phyloP scores from a whole-genome alignment of 176 grass and related monocot species.

The Musa schizocarpa region DNA sequence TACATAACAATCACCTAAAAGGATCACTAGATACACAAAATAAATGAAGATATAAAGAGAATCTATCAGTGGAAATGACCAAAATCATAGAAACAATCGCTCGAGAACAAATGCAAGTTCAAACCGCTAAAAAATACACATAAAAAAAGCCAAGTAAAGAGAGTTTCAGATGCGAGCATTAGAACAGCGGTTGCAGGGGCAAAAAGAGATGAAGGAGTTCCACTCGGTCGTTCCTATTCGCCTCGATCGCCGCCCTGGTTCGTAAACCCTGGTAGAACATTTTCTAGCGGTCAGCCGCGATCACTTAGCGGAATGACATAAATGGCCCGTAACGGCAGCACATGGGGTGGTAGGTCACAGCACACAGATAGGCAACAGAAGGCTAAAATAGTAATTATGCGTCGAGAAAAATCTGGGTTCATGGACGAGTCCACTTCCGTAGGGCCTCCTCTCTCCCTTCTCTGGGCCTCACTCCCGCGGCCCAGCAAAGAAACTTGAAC shows the following conservation, averaged over 20 bases:
- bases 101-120: no score
- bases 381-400: no score
- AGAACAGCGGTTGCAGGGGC: no score
- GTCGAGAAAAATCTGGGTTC: no score
- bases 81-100: not conserved
- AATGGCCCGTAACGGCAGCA: not conserved
- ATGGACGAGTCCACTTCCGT: no score
- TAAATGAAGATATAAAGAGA: not conserved
- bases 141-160: not conserved
- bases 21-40: slow-evolving; percentile 16
- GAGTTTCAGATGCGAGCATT: not conserved
- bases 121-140: not conserved
- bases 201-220: not conserved
- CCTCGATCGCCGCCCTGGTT: not conserved
- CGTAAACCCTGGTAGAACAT: not conserved
- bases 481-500: no score
- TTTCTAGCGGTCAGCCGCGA: not conserved
- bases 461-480: no score
- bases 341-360: no score
- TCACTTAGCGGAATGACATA: not conserved
- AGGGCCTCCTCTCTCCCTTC: no score
- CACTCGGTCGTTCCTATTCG: no score
- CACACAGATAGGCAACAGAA: no score
- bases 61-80: not conserved
- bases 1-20: no score